Evolutionary conservation across 2,329 filamentous ascomycete species (phyloP).

Genomic region (Chaetomium strumarium): DNA sequence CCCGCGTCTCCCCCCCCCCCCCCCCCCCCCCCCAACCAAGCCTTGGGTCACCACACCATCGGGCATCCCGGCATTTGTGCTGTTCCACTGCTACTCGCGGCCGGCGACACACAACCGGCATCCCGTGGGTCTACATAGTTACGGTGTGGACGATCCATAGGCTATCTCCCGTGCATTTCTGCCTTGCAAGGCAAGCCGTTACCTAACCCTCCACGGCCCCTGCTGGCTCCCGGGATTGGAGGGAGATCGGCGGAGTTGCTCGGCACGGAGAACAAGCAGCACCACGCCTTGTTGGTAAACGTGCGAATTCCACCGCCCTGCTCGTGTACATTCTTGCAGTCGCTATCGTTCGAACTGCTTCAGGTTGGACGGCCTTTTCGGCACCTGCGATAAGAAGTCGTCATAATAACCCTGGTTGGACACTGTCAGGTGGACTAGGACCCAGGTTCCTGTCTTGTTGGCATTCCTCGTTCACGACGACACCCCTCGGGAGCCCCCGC

Average conservation of each 20-base stretch:
- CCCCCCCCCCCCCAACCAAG: too few species aligned
- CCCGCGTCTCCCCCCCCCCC: too few species aligned
- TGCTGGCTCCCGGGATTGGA: constrained; percentile 5
- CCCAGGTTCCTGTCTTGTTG: constrained; percentile 9
- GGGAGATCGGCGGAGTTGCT: constrained; percentile 4
- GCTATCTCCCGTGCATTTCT: constrained; percentile 12
- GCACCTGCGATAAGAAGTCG: constrained; percentile 10
- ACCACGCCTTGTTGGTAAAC: neutral
- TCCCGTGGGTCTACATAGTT: constrained; percentile 14
- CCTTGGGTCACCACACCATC: constrained; percentile 6
- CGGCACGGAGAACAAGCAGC: neutral
- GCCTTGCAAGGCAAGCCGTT: constrained; percentile 12
- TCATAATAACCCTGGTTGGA: constrained; percentile 17
- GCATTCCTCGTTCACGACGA: constrained; percentile 6
- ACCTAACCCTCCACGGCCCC: constrained; percentile 9
- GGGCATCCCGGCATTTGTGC: constrained; percentile 15
- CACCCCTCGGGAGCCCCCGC: constrained; percentile 17
- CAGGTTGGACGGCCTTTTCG: constrained; percentile 6
- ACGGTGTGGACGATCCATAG: constrained; percentile 18
- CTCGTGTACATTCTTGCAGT: constrained; percentile 2
- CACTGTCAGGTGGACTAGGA: constrained; percentile 14
- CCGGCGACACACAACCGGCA: constrained; percentile 19
- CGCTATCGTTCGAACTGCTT: constrained; percentile 4
- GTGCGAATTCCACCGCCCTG: constrained; percentile 3
- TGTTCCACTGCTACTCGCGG: constrained; percentile 11